These are phyloP conservation scores for Gynochthodes officinalis DNA, from an alignment of 257 asterid genomes.

Conservation along the genomic window DNA sequence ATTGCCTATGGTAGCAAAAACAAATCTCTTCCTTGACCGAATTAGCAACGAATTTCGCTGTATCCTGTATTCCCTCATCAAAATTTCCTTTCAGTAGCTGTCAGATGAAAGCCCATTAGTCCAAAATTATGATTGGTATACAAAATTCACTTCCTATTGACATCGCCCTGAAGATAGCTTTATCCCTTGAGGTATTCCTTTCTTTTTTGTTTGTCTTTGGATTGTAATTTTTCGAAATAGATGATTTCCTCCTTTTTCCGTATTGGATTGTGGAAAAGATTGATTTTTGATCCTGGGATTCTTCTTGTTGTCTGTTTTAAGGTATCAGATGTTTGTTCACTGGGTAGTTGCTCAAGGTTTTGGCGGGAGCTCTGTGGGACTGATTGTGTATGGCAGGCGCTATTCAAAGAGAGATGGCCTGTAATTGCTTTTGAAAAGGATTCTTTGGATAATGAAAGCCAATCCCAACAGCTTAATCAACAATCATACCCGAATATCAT, in stretches of 20 bases:
- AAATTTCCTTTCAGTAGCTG: background rate
- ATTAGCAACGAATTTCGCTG: background rate
- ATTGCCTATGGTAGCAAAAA: background rate
- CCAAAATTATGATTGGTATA: background rate
- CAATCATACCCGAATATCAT: constrained; percentile 12
- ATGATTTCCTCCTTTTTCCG: constrained; percentile 6
- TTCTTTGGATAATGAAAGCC: constrained; percentile 23
- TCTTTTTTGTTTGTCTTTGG: background rate
- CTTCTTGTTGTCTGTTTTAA: constrained; percentile 5
- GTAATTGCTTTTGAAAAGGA: constrained; percentile 23
- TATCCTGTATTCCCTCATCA: background rate
- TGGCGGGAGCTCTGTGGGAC: constrained; percentile 80
- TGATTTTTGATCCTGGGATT: background rate
- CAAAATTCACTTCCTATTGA: constrained; percentile 65
- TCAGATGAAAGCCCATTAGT: background rate
- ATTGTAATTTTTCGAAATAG: background rate
- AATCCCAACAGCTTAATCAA: constrained; percentile 24
- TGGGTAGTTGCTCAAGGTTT: constrained; percentile 85
- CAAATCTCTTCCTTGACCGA: background rate
- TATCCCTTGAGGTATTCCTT: constrained; percentile 63
- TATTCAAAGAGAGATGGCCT: constrained; percentile 73
- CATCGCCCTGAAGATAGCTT: constrained; percentile 64
- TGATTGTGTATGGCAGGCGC: constrained; percentile 70
- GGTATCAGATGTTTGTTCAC: constrained; percentile 77
- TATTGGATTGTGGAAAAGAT: constrained; percentile 29